These are phyloP conservation scores for Pseudofabraea citricarpa DNA, from an alignment of 2,329 filamentous ascomycete species.

Conservation along the genomic window DNA sequence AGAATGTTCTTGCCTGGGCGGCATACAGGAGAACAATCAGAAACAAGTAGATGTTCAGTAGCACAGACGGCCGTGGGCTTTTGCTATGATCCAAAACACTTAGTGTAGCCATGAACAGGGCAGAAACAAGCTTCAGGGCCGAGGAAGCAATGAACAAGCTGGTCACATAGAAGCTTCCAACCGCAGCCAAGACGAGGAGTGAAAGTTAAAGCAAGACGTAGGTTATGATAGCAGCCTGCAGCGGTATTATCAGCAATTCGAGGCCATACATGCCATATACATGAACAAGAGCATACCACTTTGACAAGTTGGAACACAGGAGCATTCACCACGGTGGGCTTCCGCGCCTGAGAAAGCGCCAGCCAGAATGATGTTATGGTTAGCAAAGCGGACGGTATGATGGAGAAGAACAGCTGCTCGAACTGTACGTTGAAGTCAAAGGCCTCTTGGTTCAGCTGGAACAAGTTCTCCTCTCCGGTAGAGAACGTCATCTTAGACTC, in stretches of 20 bases:
- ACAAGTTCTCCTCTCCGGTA: slow-evolving; percentile 15
- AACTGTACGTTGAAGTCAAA: slow-evolving; percentile 29
- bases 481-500: slow-evolving; percentile 13
- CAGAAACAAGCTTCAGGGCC: slow-evolving; percentile 21
- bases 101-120: slow-evolving; percentile 14
- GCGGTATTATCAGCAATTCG: slow-evolving; percentile 9
- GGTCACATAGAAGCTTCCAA: slow-evolving; percentile 7
- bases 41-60: slow-evolving; percentile 1
- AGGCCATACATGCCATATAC: background rate
- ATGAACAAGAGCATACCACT: slow-evolving; percentile 18
- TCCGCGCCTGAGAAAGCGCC: slow-evolving; percentile 21
- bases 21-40: background rate
- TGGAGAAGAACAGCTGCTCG: slow-evolving; percentile 29
- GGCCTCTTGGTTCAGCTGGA: slow-evolving; percentile 26
- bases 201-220: slow-evolving; percentile 21
- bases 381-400: slow-evolving; percentile 26
- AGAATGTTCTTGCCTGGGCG: slow-evolving; percentile 6
- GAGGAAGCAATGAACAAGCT: slow-evolving; percentile 27
- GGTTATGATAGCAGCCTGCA: slow-evolving; percentile 9
- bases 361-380: slow-evolving; percentile 27
- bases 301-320: slow-evolving; percentile 24
- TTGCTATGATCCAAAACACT: slow-evolving; percentile 27
- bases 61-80: slow-evolving; percentile 14
- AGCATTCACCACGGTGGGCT: slow-evolving; percentile 27
- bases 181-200: slow-evolving; percentile 21